phyloP scores from a whole-genome alignment of 2,329 filamentous ascomycete genomes.

The Epichloe glyceriae region DNA sequence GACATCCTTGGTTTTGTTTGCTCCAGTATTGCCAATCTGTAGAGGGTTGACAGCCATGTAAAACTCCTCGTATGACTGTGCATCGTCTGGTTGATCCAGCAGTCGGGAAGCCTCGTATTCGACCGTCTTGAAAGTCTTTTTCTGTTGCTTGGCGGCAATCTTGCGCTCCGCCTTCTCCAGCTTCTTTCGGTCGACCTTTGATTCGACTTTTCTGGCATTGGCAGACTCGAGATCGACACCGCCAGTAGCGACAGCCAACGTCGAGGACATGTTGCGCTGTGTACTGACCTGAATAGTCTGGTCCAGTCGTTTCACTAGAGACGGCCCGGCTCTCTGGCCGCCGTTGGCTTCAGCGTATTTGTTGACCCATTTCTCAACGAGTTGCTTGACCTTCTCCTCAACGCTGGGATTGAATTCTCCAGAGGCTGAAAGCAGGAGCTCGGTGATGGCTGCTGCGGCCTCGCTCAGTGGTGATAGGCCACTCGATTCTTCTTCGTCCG shows the following conservation, averaged over 20 bases:
- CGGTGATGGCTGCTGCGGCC: constrained; percentile 72
- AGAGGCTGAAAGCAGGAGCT: constrained; percentile 84
- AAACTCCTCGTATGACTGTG: constrained; percentile 96
- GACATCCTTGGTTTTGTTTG: constrained; percentile 95
- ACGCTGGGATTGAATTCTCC: constrained; percentile 62
- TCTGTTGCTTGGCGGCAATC: constrained; percentile 95
- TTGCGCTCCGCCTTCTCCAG: constrained; percentile 97
- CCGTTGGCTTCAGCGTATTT: constrained; percentile 66
- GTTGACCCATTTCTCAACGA: constrained; percentile 83
- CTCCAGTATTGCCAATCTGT: constrained; percentile 59
- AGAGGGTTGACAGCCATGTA: constrained; percentile 99
- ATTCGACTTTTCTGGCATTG: constrained; percentile 87
- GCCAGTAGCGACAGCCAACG: constrained; percentile 71
- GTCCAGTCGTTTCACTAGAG: constrained; percentile 72
- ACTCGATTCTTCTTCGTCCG: constrained; percentile 56
- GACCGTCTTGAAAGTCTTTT: constrained; percentile 96
- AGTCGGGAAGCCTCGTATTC: constrained; percentile 92
- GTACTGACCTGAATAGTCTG: constrained; percentile 91
- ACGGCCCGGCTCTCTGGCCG: constrained; percentile 57
- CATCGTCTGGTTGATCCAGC: constrained; percentile 66
- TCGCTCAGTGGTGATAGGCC: constrained; percentile 68
- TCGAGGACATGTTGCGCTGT: constrained; percentile 92
- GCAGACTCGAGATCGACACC: constrained; percentile 88
- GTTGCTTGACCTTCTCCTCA: constrained; percentile 63
- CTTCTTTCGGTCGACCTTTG: constrained; percentile 96